These are phyloP conservation scores for Hygrophorus russula DNA, from an alignment of 768 basidiomycete species.

Conservation along the genomic window DNA sequence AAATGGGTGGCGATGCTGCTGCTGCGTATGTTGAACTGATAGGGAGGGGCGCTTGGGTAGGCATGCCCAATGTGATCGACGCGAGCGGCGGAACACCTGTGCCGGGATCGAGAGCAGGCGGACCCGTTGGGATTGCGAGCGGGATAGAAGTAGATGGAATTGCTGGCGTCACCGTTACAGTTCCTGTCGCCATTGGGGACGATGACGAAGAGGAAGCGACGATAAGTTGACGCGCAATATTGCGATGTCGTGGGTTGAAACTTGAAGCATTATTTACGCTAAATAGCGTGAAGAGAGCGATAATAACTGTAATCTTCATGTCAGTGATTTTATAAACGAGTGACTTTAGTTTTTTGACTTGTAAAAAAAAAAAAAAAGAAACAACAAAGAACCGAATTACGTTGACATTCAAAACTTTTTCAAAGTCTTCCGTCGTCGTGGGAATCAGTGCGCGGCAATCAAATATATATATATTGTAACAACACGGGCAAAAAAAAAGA, in stretches of 20 bases:
- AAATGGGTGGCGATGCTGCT: conserved; percentile 50
- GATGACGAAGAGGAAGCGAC: conserved; percentile 8
- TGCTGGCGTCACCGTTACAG: conserved; percentile 7
- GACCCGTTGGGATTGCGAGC: conserved; percentile 7
- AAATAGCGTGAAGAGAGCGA: conserved; percentile 34
- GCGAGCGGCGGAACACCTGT: conserved; percentile 30
- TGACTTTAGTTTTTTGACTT: too few species aligned
- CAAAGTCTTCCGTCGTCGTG: too few species aligned
- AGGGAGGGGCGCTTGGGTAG: conserved; percentile 35
- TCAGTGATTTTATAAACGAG: conserved; percentile 7
- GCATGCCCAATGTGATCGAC: conserved; percentile 53
- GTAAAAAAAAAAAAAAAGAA: too few species aligned
- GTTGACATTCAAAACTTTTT: too few species aligned
- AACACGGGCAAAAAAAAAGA: conserved; percentile 7
- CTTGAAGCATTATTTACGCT: conserved; percentile 24
- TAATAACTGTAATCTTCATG: conserved; percentile 35
- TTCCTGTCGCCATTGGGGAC: conserved; percentile 4
- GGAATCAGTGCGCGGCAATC: background rate
- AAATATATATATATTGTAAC: background rate
- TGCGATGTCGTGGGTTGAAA: conserved; percentile 23
- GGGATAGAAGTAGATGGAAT: conserved; percentile 5
- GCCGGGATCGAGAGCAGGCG: conserved; percentile 11
- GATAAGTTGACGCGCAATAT: conserved; percentile 23
- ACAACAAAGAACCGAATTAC: too few species aligned
- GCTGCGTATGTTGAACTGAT: conserved; percentile 42